Conservation (phyloP, 164 flowering plant genomes). For the Litsea cubeba region DNA sequence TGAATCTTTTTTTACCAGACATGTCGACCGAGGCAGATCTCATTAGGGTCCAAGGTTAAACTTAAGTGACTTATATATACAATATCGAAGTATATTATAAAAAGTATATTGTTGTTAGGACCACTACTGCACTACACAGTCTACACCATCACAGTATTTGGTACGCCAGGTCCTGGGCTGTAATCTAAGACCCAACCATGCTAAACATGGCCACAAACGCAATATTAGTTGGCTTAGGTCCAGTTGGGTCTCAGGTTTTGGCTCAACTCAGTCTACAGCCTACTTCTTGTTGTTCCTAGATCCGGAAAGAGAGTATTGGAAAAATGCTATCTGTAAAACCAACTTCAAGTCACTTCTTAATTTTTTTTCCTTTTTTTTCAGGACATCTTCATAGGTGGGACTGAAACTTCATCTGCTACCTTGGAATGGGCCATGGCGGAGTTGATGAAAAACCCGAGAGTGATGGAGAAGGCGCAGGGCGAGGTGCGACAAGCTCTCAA, state of each 20-base stretch:
- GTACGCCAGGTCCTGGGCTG: not conserved
- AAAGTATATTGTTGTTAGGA: not conserved
- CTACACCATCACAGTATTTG: too few species aligned
- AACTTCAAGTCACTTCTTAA: not conserved
- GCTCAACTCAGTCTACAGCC: conserved; percentile 18
- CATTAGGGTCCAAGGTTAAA: too few species aligned
- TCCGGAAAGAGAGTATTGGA: not conserved
- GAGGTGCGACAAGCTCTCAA: conserved; percentile 8
- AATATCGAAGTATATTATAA: not conserved
- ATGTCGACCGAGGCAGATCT: too few species aligned
- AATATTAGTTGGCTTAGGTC: not conserved
- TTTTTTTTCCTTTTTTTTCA: conserved; percentile 5
- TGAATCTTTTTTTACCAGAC: too few species aligned
- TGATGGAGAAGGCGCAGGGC: conserved; percentile 6
- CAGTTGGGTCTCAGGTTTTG: conserved; percentile 3
- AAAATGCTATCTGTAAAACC: not conserved
- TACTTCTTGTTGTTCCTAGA: conserved; percentile 17
- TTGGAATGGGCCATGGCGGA: conserved; percentile 13
- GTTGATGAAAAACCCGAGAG: conserved; percentile 4
- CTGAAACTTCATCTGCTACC: not conserved
- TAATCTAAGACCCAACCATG: not conserved
- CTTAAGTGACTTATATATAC: too few species aligned
- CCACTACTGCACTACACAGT: too few species aligned
- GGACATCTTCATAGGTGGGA: conserved; percentile 10
- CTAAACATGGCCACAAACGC: not conserved